phyloP scores from a whole-genome alignment of 192 early-diverging fungal species.

The Podila epigama region DNA sequence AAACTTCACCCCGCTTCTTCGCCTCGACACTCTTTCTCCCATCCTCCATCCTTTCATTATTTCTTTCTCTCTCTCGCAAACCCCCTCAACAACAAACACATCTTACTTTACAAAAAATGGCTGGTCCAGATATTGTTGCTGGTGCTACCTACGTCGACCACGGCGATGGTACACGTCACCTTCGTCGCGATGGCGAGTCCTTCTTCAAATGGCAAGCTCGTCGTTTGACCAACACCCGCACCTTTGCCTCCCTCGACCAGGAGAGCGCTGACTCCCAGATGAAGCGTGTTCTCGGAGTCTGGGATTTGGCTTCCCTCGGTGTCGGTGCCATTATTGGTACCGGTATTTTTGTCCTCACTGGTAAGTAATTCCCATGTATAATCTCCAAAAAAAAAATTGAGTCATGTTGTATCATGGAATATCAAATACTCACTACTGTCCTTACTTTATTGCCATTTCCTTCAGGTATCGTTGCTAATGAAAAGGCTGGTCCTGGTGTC shows the following conservation, averaged over 20 bases:
- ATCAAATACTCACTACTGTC: background rate
- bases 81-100: background rate
- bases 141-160: slow-evolving; percentile 8
- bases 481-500: slow-evolving; percentile 85
- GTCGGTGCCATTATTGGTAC: slow-evolving; percentile 83
- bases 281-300: slow-evolving; percentile 58
- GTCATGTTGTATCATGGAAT: background rate
- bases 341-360: slow-evolving; percentile 83
- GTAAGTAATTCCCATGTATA: slow-evolving; percentile 33
- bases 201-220: slow-evolving; percentile 18
- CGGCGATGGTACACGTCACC: slow-evolving; percentile 32
- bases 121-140: slow-evolving; percentile 20
- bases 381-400: background rate
- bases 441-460: background rate
- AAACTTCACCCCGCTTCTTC: background rate
- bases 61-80: background rate
- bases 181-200: slow-evolving; percentile 16
- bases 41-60: background rate
- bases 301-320: slow-evolving; percentile 72
- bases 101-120: background rate
- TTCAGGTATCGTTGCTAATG: slow-evolving; percentile 67
- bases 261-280: slow-evolving; percentile 55
- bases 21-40: background rate
- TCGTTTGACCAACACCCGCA: slow-evolving; percentile 37
- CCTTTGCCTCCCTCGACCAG: slow-evolving; percentile 36